Base-by-base conservation (phyloP, 176 grass and related monocot genomes). In the Dactylis glomerata region DNA sequence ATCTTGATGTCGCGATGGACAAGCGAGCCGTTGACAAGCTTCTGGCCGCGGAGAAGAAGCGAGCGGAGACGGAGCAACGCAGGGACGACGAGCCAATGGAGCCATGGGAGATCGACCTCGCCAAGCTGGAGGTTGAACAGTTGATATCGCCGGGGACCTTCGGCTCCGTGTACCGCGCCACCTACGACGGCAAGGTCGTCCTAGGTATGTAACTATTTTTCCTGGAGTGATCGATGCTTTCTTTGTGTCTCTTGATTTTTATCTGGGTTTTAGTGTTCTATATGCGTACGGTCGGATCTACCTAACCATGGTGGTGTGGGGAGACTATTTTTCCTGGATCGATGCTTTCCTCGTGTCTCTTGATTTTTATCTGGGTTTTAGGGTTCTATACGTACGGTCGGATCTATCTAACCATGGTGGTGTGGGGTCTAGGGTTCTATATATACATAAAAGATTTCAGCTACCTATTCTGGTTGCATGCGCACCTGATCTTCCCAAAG, bases 31-130 rank as follows among this genome's bases (percentile, higher is more conserved):
- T 75, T 3, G 72, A 26, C 27, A 75, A 51, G 27, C 17, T 46
- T 11, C 15, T 74, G 0, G 26, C 44, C 4, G 8, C 4, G 44
- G 71, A 74, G 71, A 74, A 74, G 71, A 8, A 75, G 72, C 72
- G 45, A 1, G 24, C 4, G 44, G 71, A 74, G 71, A 74, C 49
- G 71, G 8, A 75, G 72, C 72, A 27, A 1, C 23, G 51, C 16
- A 75, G 46, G 72, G 72, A 28, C 72, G 46, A 31, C 17, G 24
- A 20, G 45, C 16, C 16, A 0, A 33, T 75, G 72, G 72, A 47
- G 72, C 45, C 72, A 0, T 75, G 72, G 72, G 72, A 75, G 45
- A 75, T 75, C 45, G 45, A 75, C 45, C 72, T 75, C 45, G 72
- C 72, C 26, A 75, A 75, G 27, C 72, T 75, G 0, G 45, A 51